These are phyloP conservation scores for Dothidotthia symphoricarpi DNA, from an alignment of 2,329 filamentous ascomycete species.

Conservation along the genomic window DNA sequence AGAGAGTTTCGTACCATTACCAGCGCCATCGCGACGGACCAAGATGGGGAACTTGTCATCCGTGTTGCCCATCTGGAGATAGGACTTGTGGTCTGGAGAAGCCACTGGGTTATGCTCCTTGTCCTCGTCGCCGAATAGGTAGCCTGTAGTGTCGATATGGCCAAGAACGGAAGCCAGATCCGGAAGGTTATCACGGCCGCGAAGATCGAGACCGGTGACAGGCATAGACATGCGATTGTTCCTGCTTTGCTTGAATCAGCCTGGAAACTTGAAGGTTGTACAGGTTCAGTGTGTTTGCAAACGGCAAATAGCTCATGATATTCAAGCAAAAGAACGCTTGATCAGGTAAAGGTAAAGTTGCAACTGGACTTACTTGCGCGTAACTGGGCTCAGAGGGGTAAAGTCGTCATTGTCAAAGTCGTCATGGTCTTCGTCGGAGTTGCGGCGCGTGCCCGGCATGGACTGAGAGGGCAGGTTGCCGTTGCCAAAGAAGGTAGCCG, in stretches of 20 bases:
- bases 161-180: constrained; percentile 60
- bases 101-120: constrained; percentile 52
- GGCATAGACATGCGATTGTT: constrained; percentile 94
- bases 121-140: constrained; percentile 74
- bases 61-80: constrained; percentile 67
- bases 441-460: constrained; percentile 79
- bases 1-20: constrained; percentile 65
- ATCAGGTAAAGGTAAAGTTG: constrained; percentile 7
- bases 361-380: constrained; percentile 36
- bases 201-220: constrained; percentile 68
- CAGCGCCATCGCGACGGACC: constrained; percentile 61
- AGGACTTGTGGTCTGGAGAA: constrained; percentile 66
- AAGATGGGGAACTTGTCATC: constrained; percentile 88
- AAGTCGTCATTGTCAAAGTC: constrained; percentile 74
- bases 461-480: constrained; percentile 76
- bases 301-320: too few relatives aligned
- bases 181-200: constrained; percentile 54
- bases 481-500: constrained; percentile 48
- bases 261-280: constrained; percentile 1
- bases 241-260: constrained; percentile 53
- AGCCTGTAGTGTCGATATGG: constrained; percentile 79
- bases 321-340: too few relatives aligned
- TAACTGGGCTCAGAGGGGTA: constrained; percentile 33
- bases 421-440: constrained; percentile 84
- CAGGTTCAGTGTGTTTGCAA: too few relatives aligned